phyloP scores from a whole-genome alignment of 1,139 yeast species.

The Candida labiduridarum region DNA sequence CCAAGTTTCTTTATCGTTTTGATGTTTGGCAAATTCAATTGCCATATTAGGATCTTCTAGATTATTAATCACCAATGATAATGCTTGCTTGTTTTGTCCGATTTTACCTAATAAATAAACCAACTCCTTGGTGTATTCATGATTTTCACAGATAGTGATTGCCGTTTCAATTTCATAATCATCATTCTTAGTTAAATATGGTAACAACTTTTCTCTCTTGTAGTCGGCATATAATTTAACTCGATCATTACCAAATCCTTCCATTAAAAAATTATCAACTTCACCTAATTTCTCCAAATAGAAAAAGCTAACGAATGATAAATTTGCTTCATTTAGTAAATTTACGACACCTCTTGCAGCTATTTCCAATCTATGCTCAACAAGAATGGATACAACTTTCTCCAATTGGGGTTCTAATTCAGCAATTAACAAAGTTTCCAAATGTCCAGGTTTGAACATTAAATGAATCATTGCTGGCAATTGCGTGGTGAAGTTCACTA shows the following conservation, averaged over 20 bases:
- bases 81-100: slow-evolving; percentile 78
- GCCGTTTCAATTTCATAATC: slow-evolving; percentile 75
- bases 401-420: slow-evolving; percentile 41
- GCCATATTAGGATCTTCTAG: slow-evolving; percentile 81
- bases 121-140: slow-evolving; percentile 62
- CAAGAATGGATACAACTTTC: slow-evolving; percentile 57
- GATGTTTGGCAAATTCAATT: slow-evolving; percentile 73
- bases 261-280: slow-evolving; percentile 56
- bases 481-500: slow-evolving; percentile 49
- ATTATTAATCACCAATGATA: slow-evolving; percentile 73
- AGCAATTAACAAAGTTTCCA: slow-evolving; percentile 42
- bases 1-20: slow-evolving; percentile 81
- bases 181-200: slow-evolving; percentile 46
- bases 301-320: slow-evolving; percentile 61
- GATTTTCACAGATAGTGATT: slow-evolving; percentile 59
- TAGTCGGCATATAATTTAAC: slow-evolving; percentile 66
- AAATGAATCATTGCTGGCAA: slow-evolving; percentile 58
- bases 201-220: slow-evolving; percentile 53
- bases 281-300: slow-evolving; percentile 56
- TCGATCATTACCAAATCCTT: slow-evolving; percentile 65
- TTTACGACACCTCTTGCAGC: slow-evolving; percentile 52
- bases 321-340: slow-evolving; percentile 42
- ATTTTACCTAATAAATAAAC: slow-evolving; percentile 82
- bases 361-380: slow-evolving; percentile 67
- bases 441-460: slow-evolving; percentile 33